Evolutionary conservation across 805 yeast species (phyloP), one percentile per base, ranked within the genome.

Genomic region (Ogataea pignaliae): DNA sequence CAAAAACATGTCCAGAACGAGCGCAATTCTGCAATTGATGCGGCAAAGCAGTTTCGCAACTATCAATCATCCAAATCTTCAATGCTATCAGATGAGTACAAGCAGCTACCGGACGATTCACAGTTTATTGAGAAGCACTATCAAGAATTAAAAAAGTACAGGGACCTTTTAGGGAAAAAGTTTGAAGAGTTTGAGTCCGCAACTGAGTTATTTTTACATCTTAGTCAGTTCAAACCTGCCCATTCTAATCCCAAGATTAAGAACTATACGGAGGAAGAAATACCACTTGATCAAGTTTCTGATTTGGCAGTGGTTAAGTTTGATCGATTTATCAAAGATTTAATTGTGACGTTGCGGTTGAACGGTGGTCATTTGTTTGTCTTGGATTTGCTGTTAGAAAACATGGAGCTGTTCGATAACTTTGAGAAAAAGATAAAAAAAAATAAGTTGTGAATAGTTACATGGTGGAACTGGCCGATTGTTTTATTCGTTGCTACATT

Each of bases 351-450:
- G 30, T 58, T 76, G 36, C 60, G 63, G 14, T 52, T 76, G 30
- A 82, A 83, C 52, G 83, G 84, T 14, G 83, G 82, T 1, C 75
- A 79, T 52, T 68, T 82, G 2, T 75, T 75, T 41, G 70, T 78
- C 11, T 70, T 83, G 53, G 88, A 83, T 53, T 66, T 82, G 1
- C 55, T 82, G 35, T 55, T 78, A 16, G 73, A 76, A 40, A 77
- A 75, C 47, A 76, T 75, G 42, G 56, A 61, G 44, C 66, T 68
- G 10, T 77, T 77, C 52, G 76, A 76, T 39, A 56, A 56, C 17
- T 67, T 74, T 46, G 76, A 74, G 42, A 56, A 53, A 40, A 44
- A 49, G 36, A 41, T 48, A 36, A 53, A 55, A 26, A 50, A 52
- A 29, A 38, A n/a, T 37, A 35, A 34, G 30, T 18, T 15, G n/a